phyloP scores from a whole-genome alignment of 345 rosid genomes.

The Eucalyptus marginata region DNA sequence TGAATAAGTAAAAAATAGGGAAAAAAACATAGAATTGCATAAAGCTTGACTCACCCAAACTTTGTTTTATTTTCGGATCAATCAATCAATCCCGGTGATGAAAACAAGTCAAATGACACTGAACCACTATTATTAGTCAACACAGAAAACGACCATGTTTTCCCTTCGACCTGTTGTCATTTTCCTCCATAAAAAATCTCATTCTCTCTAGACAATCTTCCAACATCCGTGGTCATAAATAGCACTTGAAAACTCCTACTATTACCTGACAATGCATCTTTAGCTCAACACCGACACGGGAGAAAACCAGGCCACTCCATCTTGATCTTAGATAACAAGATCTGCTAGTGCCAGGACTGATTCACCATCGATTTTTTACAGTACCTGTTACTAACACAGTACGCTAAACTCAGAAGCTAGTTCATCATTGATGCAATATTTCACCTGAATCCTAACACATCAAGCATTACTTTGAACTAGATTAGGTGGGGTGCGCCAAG shows the following conservation, averaged over 20 bases:
- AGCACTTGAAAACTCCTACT: neutral
- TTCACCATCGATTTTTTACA: accelerated
- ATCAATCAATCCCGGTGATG: neutral
- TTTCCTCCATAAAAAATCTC: neutral
- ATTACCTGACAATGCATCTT: neutral
- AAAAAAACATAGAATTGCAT: accelerated
- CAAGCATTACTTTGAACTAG: neutral
- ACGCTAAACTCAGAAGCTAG: slow-evolving; percentile 4
- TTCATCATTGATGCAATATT: neutral
- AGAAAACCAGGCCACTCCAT: neutral
- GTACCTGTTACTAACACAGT: neutral
- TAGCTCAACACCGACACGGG: neutral
- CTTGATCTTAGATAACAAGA: neutral
- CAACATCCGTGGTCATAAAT: neutral
- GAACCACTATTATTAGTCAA: neutral
- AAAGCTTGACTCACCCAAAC: neutral
- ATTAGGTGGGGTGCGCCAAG: neutral
- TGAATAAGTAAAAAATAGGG: neutral
- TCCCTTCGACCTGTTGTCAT: neutral
- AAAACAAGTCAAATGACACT: neutral
- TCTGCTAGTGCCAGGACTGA: neutral
- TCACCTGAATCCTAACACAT: neutral
- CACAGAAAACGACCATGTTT: neutral
- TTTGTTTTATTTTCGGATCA: neutral
- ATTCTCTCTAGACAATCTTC: neutral